Evolutionary conservation across 1,139 yeast genomes (phyloP).

Genomic region (Kodamaea arcana): DNA sequence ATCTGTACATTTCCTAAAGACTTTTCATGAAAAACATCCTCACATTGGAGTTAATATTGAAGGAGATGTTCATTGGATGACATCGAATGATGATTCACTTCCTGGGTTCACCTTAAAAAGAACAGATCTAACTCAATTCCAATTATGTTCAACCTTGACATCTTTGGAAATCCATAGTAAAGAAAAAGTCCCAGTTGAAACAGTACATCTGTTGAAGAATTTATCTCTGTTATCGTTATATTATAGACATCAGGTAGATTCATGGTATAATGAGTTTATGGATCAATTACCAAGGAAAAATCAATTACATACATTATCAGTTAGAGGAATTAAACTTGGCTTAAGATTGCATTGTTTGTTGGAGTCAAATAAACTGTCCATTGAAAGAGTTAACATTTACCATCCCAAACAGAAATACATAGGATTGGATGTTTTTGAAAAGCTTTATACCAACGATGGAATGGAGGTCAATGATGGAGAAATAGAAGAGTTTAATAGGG

Average conservation of each 20-base stretch:
- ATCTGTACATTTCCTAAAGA: background rate
- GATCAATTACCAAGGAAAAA: background rate
- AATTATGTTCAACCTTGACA: background rate
- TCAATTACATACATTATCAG: slow-evolving; percentile 1
- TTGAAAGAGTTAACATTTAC: slow-evolving; percentile 1
- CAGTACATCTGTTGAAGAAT: background rate
- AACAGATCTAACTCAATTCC: background rate
- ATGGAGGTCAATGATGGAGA: background rate
- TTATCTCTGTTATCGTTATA: background rate
- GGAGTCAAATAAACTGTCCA: background rate
- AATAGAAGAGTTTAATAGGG: background rate
- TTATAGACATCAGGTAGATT: background rate
- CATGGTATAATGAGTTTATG: background rate
- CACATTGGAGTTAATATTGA: background rate
- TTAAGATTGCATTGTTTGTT: background rate
- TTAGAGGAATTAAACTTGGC: background rate
- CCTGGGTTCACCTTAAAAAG: background rate
- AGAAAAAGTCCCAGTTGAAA: background rate
- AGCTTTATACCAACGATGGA: background rate
- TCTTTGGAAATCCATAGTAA: background rate
- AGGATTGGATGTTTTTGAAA: background rate
- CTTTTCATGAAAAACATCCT: background rate
- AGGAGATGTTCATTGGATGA: slow-evolving; percentile 1
- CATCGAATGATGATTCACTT: background rate
- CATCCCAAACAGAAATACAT: slow-evolving; percentile 1